Base-by-base conservation (phyloP, 805 yeast species). In the Lipomyces spencermartinsiae region DNA sequence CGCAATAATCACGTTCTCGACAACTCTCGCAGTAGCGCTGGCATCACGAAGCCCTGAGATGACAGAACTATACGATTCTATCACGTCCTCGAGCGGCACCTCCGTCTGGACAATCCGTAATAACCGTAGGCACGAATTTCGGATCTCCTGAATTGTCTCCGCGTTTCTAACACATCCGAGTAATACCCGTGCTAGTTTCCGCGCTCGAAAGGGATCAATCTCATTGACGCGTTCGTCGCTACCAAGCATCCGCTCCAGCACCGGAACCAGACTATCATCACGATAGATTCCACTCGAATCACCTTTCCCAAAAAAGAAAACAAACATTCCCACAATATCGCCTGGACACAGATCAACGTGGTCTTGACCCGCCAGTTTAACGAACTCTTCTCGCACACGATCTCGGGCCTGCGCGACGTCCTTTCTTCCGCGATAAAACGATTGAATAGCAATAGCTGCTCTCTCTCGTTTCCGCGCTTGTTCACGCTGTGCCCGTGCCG, bases 401-500 rank as follows among this genome's bases (percentile, higher is more conserved):
- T 29, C 43, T 22, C 73, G 60, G 8, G 67, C 58, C 29, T 29
- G 46, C 29, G 63, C 59, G 8, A 71, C 60, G 16, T 61, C 71
- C 12, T 22, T 10, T 7, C 66, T 55, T 12, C 70, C 71, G 22
- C 75, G 68, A 34, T 61, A 67, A 31, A 66, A 59, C 10, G 80
- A 73, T 74, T 90, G 94, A 49, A 93, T 76, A 6, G 77, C 63
- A 0, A 72, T 65, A 0, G 87, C 87, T 0, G 91, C 85, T 49
- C 77, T 80, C 53, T 83, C 85, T 60, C 82, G 84, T 14, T 76
- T 74, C 29, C 91, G 82, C 16, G 80, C 83, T 39, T 80, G 76
- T 66, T 90, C 93, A 66, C 98, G 83, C 67, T 83, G 84, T 66
- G 82, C 83, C 53, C 98, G 82, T 69, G 91, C 92, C 53, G 80